Percentiles rank a stretch among this genome's conserved stretches.
phyloP scores from a whole-genome alignment of 1,284 basidiomycete genomes.

The Apiotrichum akiyoshidainum region DNA sequence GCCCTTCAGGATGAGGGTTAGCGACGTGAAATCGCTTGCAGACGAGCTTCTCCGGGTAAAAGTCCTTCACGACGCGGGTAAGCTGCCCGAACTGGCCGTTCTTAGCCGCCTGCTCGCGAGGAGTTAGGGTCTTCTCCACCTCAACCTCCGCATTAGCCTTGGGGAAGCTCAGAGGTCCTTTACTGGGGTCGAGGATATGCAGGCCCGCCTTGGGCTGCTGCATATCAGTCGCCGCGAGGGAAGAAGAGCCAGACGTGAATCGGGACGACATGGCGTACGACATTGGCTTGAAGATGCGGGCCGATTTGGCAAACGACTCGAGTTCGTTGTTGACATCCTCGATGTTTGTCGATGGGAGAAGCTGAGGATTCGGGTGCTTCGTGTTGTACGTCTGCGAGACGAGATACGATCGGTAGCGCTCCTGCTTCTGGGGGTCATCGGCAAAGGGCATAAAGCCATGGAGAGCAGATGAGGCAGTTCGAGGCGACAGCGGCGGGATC shows the following conservation, averaged over 20 bases:
- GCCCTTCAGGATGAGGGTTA: conserved; percentile 65
- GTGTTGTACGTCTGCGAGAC: conserved; percentile 62
- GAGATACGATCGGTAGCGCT: conserved; percentile 80
- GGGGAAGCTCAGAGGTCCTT: conserved; percentile 24
- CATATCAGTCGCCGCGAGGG: conserved; percentile 56
- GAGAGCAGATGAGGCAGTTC: conserved; percentile 79
- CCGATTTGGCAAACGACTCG: conserved; percentile 78
- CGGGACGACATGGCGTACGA: conserved; percentile 87
- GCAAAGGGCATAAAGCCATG: conserved; percentile 87
- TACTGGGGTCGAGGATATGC: conserved; percentile 58
- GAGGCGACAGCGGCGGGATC: conserved; percentile 63
- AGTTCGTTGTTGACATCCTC: conserved; percentile 79
- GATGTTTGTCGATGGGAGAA: conserved; percentile 59
- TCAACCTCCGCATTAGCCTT: conserved; percentile 52
- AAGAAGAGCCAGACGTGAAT: conserved; percentile 70
- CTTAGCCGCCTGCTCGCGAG: conserved; percentile 73
- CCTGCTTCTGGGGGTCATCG: conserved; percentile 72
- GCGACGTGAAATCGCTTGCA: conserved; percentile 94
- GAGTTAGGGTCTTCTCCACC: conserved; percentile 58
- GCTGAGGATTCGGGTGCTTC: conserved; percentile 53
- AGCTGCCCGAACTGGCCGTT: conserved; percentile 82
- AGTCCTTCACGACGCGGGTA: conserved; percentile 69
- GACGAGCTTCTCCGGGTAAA: conserved; percentile 75
- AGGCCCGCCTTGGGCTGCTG: conserved; percentile 67
- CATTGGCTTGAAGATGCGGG: conserved; percentile 86